Percentiles rank a stretch among this genome's conserved stretches.
Conservation (phyloP, 257 asterid genomes). For the Solanum boliviense region DNA sequence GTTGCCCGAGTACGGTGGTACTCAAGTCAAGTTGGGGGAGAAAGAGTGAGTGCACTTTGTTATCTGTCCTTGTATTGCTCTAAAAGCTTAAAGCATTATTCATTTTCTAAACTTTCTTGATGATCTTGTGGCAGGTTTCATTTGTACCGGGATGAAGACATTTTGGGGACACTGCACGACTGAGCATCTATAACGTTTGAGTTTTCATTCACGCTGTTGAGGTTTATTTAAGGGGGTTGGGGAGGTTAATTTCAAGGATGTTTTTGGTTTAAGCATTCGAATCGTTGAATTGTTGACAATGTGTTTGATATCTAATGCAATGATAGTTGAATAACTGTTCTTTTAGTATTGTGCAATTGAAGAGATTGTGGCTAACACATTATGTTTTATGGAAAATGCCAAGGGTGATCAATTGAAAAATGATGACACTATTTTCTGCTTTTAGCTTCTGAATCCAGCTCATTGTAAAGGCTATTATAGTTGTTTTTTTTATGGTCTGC, state of each 20-base stretch:
- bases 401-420: not conserved
- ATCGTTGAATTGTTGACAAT: not conserved
- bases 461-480: not conserved
- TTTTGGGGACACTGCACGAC: constrained; percentile 51
- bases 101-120: not conserved
- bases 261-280: not conserved
- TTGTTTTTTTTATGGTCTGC: not conserved
- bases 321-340: not conserved
- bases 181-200: constrained; percentile 3
- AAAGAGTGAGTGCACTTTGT: constrained; percentile 51
- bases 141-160: constrained; percentile 57
- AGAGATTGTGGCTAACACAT: not conserved
- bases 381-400: not conserved
- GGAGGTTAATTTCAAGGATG: not conserved
- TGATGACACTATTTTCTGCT: not conserved
- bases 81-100: not conserved
- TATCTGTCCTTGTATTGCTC: not conserved
- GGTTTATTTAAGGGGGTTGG: not conserved
- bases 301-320: not conserved
- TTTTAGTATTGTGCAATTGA: not conserved
- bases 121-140: constrained; percentile 32
- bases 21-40: constrained; percentile 72
- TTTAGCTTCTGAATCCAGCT: not conserved
- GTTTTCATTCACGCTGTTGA: not conserved
- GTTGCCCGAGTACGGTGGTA: constrained; percentile 90